These are phyloP conservation scores for Eimeria brunetti DNA, from an alignment of 169 alveolate species.

Conservation along the genomic window DNA sequence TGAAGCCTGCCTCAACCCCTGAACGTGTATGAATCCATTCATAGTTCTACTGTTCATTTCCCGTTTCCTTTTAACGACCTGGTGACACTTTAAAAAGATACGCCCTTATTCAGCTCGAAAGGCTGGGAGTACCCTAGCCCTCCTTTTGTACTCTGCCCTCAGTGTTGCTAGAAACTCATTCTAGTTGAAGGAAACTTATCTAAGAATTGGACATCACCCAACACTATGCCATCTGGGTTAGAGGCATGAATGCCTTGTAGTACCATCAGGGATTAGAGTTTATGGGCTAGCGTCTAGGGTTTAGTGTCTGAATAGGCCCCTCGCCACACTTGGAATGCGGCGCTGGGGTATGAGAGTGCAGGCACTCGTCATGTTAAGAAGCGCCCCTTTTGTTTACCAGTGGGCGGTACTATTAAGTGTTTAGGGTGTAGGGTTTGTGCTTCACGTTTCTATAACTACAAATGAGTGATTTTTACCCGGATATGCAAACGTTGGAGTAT, in stretches of 20 bases:
- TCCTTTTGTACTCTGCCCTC: neutral
- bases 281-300: too few relatives aligned
- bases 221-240: neutral
- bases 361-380: neutral
- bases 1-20: neutral
- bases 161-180: neutral
- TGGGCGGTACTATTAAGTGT: too few relatives aligned
- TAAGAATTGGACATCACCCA: neutral
- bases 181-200: neutral
- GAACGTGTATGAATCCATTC: neutral
- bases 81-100: neutral
- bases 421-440: too few relatives aligned
- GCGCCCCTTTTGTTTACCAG: neutral
- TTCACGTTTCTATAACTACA: too few relatives aligned
- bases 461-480: too few relatives aligned
- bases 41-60: neutral
- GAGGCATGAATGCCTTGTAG: neutral
- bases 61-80: neutral
- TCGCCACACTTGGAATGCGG: neutral
- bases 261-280: too few relatives aligned
- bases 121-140: neutral
- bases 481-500: too few relatives aligned
- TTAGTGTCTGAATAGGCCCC: neutral
- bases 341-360: neutral
- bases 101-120: neutral